These are phyloP conservation scores for Podila epigama DNA, from an alignment of 192 early-diverging fungal genomes.

Conservation along the genomic window DNA sequence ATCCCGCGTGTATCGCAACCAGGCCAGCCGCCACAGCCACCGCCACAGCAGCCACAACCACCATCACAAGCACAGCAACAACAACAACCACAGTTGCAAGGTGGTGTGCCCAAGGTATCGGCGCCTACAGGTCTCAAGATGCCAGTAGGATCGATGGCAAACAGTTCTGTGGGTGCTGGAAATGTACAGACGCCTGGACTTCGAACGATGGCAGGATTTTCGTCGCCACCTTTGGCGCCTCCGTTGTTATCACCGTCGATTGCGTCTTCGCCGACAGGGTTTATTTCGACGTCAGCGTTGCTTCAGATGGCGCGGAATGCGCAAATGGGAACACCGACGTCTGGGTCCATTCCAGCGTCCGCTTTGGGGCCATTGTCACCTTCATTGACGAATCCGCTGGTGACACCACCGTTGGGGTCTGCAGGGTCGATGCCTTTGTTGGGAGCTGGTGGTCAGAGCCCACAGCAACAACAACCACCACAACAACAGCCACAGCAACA, in stretches of 20 bases:
- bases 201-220: too few relatives aligned
- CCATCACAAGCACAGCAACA: not conserved
- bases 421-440: not conserved
- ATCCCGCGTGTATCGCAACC: too few relatives aligned
- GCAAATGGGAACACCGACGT: not conserved
- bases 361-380: not conserved
- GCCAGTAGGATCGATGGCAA: not conserved
- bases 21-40: too few relatives aligned
- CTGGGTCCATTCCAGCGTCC: too few relatives aligned
- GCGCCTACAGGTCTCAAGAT: not conserved
- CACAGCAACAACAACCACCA: too few relatives aligned
- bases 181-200: constrained; percentile 1
- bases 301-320: constrained; percentile 35
- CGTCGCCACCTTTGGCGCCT: constrained; percentile 11
- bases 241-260: constrained; percentile 35
- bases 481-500: too few relatives aligned
- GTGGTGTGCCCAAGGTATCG: not conserved
- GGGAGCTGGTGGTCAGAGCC: not conserved
- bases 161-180: not conserved
- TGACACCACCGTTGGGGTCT: not conserved
- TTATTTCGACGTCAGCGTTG: constrained; percentile 32
- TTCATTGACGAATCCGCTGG: not conserved
- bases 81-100: not conserved
- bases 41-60: not conserved
- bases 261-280: constrained; percentile 21